Conservation (phyloP, 176 grass and related monocot genomes). For the Lolium rigidum region DNA sequence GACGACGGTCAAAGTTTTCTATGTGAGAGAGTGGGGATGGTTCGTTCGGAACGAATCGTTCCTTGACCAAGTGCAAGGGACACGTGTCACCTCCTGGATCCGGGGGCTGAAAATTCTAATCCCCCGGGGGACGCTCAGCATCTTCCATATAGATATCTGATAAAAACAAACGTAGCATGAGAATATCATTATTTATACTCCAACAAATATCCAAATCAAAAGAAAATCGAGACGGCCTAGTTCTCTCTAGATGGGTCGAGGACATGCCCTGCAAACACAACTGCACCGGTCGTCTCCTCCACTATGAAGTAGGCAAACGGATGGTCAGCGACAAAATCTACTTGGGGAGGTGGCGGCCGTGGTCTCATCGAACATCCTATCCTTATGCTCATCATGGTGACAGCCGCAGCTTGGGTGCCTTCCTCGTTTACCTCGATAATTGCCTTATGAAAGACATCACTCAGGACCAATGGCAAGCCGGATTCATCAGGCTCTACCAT, state of each 20-base stretch:
- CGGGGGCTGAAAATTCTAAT: too few relatives aligned
- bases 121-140: too few relatives aligned
- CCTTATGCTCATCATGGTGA: background rate
- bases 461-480: background rate
- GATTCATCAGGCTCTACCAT: background rate
- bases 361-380: background rate
- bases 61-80: too few relatives aligned
- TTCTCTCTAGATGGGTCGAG: background rate
- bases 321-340: slow-evolving; percentile 18
- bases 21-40: too few relatives aligned
- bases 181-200: background rate
- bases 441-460: slow-evolving; percentile 19
- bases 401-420: background rate
- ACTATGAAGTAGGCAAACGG: slow-evolving; percentile 8
- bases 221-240: background rate
- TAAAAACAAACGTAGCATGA: background rate
- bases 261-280: background rate
- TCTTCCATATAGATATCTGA: too few relatives aligned
- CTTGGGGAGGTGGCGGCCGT: background rate
- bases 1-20: too few relatives aligned
- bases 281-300: background rate
- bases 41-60: too few relatives aligned
- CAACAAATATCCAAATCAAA: background rate
- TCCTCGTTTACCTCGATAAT: slow-evolving; percentile 33
- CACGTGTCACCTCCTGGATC: too few relatives aligned